Percentiles rank a stretch among this genome's conserved stretches.
Evolutionary conservation across 805 yeast species (phyloP).

Genomic region (Debaryomyces maramus): DNA sequence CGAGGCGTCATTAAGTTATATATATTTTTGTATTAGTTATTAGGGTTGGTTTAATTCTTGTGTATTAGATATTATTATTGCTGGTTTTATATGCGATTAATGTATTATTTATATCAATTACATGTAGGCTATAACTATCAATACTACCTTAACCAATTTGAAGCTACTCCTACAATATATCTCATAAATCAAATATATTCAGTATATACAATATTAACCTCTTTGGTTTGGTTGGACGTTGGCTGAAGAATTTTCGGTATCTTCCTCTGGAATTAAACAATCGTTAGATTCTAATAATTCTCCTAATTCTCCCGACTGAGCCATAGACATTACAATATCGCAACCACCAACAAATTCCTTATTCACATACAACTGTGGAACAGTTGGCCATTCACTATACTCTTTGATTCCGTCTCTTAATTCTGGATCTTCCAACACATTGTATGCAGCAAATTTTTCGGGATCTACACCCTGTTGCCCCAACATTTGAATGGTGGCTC

Average conservation of each 20-base stretch:
- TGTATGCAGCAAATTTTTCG: constrained; percentile 91
- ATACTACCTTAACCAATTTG: no score
- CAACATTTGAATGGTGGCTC: constrained; percentile 88
- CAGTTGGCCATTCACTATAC: constrained; percentile 96
- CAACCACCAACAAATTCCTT: constrained; percentile 97
- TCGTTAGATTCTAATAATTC: constrained; percentile 77
- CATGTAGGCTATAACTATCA: no score
- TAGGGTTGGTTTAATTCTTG: background rate
- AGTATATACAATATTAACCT: constrained; percentile 14
- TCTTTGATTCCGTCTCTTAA: constrained; percentile 95
- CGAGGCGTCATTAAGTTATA: no score
- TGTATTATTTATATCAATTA: no score
- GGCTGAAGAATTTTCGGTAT: constrained; percentile 35
- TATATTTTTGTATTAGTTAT: background rate
- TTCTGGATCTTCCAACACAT: constrained; percentile 92
- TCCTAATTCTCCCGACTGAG: constrained; percentile 84
- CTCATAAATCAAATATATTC: no score
- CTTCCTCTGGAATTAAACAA: constrained; percentile 79
- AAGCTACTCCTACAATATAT: no score
- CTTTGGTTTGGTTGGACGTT: constrained; percentile 39
- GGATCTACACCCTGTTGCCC: constrained; percentile 99
- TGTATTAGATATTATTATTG: background rate
- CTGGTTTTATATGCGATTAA: background rate
- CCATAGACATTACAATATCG: constrained; percentile 91
- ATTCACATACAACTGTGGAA: constrained; percentile 90